Evolutionary conservation across 768 basidiomycete genomes (phyloP), one percentile per base, ranked within the genome.

Genomic region (Leucocoprinus leucothites): DNA sequence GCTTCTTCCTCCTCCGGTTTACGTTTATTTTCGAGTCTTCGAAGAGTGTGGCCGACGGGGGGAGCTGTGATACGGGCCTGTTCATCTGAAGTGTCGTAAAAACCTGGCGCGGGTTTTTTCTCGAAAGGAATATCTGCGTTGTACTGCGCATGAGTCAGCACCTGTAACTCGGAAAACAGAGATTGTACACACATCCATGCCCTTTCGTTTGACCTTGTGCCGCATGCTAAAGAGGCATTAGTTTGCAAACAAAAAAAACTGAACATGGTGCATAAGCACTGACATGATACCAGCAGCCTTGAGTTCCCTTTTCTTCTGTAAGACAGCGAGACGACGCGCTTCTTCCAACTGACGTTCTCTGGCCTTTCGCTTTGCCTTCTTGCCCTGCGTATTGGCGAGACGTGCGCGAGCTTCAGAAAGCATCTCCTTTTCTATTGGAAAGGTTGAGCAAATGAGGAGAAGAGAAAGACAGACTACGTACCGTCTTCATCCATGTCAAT

Each of bases 401-500:
- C 97, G 87, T 5, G 97, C 97, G 61, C 97, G 87, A 25, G 97
- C 97, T 70, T 99, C 97, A 1, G 97, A 98, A 64, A 99, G 74
- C 97, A 99, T 98, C 70, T 98, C 97, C 85, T 98, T 98, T 72
- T 98, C 94, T 94, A 63, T 22, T 18, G 11, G 24, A 60, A 11
- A 45, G 25, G 18, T 18, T 35, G 58, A 56, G 46, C 60, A 26
- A 21, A 59, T 38, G 63, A 44, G 25, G 13, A 13, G 3, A 16
- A 34, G 21, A 44, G 36, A 2, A 21, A 4, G 31, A 16, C 31
- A 48, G 3, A 49, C 28, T 34, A 73, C 82, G 56, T 60, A 89
- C 92, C 95, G 66, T 98, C 97, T 73, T 99, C 97, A 67, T 99
- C 97, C 97, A 99, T 99, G 73, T 99, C 97, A 62, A 98, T 98